A percentile compares a stretch with the other conserved stretches of the same genome.
These are phyloP conservation scores for Acidomyces sp. DNA, from an alignment of 495 filamentous ascomycete species.

Conservation along the genomic window DNA sequence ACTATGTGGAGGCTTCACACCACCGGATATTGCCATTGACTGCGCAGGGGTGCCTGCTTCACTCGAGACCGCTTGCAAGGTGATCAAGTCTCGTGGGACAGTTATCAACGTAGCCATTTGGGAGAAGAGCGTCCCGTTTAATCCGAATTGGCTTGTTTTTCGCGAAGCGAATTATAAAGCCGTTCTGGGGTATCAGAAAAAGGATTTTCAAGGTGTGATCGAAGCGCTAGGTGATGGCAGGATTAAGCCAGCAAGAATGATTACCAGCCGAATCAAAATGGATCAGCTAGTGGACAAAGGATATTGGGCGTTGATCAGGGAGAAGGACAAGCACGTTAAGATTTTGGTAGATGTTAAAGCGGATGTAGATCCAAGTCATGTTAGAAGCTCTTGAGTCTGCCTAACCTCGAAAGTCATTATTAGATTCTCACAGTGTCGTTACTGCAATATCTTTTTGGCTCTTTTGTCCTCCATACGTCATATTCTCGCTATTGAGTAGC, in stretches of 20 bases:
- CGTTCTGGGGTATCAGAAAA: slow-evolving; percentile 25
- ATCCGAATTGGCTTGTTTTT: slow-evolving; percentile 27
- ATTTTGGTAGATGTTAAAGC: slow-evolving; percentile 26
- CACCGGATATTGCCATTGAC: slow-evolving; percentile 26
- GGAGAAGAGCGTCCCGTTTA: slow-evolving; percentile 26
- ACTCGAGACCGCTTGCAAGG: slow-evolving; percentile 19
- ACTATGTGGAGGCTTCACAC: slow-evolving; percentile 19
- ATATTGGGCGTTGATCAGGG: slow-evolving; percentile 24
- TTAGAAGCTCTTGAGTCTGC: too few species aligned
- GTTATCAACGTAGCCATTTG: slow-evolving; percentile 29
- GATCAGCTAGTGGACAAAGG: slow-evolving; percentile 27
- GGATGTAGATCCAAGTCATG: too few species aligned
- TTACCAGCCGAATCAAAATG: slow-evolving; percentile 25
- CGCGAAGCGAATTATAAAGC: slow-evolving; percentile 25
- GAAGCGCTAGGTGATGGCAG: slow-evolving; percentile 20
- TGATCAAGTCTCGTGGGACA: slow-evolving; percentile 21
- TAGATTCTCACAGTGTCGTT: too few species aligned
- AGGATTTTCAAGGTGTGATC: slow-evolving; percentile 28
- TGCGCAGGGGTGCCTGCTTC: slow-evolving; percentile 26
- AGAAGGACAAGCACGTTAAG: slow-evolving; percentile 32
- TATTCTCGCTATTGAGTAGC: too few species aligned
- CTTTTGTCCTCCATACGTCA: too few species aligned
- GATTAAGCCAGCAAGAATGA: slow-evolving; percentile 27
- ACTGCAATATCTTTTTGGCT: too few species aligned
- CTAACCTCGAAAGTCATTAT: too few species aligned